phyloP scores from a whole-genome alignment of 2,329 filamentous ascomycete species.

The Trichoderma koningiopsis region DNA sequence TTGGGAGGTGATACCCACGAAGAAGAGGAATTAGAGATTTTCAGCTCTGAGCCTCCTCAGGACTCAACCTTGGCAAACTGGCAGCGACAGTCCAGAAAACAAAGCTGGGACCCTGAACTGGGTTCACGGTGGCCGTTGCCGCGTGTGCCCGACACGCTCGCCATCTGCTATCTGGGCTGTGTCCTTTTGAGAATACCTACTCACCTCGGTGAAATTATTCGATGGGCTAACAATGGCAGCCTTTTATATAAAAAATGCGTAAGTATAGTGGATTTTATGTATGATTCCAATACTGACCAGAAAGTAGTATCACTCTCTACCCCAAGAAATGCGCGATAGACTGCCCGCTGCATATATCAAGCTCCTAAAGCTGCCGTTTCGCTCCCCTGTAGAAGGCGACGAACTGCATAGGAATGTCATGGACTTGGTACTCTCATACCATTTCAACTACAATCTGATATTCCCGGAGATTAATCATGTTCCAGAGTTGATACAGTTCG shows the following conservation, averaged over 20 bases:
- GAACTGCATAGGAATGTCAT: slow-evolving; percentile 66
- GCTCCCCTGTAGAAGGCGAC: slow-evolving; percentile 49
- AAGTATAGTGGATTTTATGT: slow-evolving; percentile 34
- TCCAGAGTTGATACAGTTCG: slow-evolving; percentile 67
- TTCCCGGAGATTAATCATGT: slow-evolving; percentile 75
- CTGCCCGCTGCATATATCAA: slow-evolving; percentile 64
- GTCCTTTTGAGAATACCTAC: slow-evolving; percentile 75
- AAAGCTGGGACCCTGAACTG: slow-evolving; percentile 49
- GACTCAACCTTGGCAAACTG: slow-evolving; percentile 33
- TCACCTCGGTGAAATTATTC: slow-evolving; percentile 70
- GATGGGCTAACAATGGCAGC: slow-evolving; percentile 67
- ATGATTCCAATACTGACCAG: slow-evolving; percentile 32
- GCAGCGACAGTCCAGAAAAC: slow-evolving; percentile 38
- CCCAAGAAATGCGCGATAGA: slow-evolving; percentile 65
- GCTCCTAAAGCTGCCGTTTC: slow-evolving; percentile 55
- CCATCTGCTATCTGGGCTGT: slow-evolving; percentile 77
- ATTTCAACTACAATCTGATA: slow-evolving; percentile 66
- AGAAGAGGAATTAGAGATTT: slow-evolving; percentile 39
- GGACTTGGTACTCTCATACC: slow-evolving; percentile 64
- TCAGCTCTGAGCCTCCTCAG: slow-evolving; percentile 43
- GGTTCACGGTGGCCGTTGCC: slow-evolving; percentile 60
- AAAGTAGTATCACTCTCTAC: slow-evolving; percentile 54
- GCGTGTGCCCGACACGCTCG: slow-evolving; percentile 72
- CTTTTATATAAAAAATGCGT: slow-evolving; percentile 73
- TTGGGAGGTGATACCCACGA: slow-evolving; percentile 25